Evolutionary conservation across 495 filamentous ascomycete species (phyloP).

Genomic region (Ascodesmis nigricans): DNA sequence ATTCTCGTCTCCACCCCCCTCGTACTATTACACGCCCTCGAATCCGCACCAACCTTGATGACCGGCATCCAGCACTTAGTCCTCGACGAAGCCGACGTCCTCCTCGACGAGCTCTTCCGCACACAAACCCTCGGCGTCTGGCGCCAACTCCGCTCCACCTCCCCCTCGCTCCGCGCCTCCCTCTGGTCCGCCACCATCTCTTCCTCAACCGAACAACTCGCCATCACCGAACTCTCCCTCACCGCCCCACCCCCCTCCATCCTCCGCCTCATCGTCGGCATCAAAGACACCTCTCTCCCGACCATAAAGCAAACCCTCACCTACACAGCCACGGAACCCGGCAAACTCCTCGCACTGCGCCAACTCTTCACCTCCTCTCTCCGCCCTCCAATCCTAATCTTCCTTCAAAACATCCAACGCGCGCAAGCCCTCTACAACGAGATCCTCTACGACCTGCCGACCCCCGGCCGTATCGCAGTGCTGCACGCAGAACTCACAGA

Average conservation of each 20-base stretch:
- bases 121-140: conserved; percentile 79
- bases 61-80: conserved; percentile 48
- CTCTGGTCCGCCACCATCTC: conserved; percentile 96
- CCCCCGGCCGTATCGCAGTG: conserved; percentile 70
- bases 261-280: conserved; percentile 68
- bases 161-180: conserved; percentile 43
- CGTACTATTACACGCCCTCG: conserved; percentile 50
- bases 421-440: conserved; percentile 73
- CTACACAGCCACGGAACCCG: conserved; percentile 79
- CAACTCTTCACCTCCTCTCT: conserved; percentile 63
- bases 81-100: conserved; percentile 85
- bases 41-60: conserved; percentile 30
- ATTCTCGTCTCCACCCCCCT: conserved; percentile 79
- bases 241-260: conserved; percentile 27
- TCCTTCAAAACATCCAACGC: conserved; percentile 81
- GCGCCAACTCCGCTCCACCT: conserved; percentile 36
- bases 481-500: conserved; percentile 75
- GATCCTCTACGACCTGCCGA: conserved; percentile 81
- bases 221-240: conserved; percentile 20
- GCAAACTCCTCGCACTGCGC: conserved; percentile 77
- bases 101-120: conserved; percentile 74
- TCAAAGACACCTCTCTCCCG: conserved; percentile 86
- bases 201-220: conserved; percentile 66
- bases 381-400: conserved; percentile 74
- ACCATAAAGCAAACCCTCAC: conserved; percentile 73